Base-by-base conservation (phyloP, 108 stramenopile genomes). In the Aurantiochytrium sp. region DNA sequence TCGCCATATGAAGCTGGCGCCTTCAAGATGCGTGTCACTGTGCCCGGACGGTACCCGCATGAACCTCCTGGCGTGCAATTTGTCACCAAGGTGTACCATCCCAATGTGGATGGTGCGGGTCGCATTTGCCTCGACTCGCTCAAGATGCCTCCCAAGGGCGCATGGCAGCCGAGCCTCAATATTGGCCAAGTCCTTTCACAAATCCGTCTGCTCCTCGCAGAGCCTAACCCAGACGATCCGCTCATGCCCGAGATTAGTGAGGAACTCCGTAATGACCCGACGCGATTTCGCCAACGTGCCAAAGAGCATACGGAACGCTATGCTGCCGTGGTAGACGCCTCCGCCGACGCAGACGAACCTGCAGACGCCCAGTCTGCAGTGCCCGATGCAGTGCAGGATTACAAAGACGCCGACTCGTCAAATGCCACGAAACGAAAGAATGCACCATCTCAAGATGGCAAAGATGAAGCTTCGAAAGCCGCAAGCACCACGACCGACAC, bases 161-260 rank as follows among this genome's bases (percentile, higher is more conserved):
- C 49, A 43, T 83, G 76, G 76, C 12, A 83, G 51, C 76, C 76
- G 14, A 53, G 49, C 23, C 51, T 83, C 49, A 83, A 83, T 4
- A 53, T 83, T 12, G 76, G 76, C n/a, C 76, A 83, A 53, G 23
- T 83, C 3, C 76, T 83, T 53, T 83, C 76, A 6, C 76, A 83
- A 45, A 83, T 83, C 51, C 44, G 76, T 45, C 76, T 83, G 18
- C 51, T 83, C 16, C 76, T 83, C 23, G 76, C 49, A 83, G 76
- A 83, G 51, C 76, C 76, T 6, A 83, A 83, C 51, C 76, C 76
- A 12, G 51, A 53, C 51, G 76, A 83, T 4, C 76, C 76, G 18
- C 76, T 83, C 51, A 83, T 83, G 76, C 76, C 76, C 45, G 76
- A 83, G 2, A 83, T 83, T 4, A 83, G 76, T 3, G 76, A 83